Evolutionary conservation across 1,139 yeast species (phyloP), one percentile per base, ranked within the genome.

Genomic region (Yamadazyma diddensiae): DNA sequence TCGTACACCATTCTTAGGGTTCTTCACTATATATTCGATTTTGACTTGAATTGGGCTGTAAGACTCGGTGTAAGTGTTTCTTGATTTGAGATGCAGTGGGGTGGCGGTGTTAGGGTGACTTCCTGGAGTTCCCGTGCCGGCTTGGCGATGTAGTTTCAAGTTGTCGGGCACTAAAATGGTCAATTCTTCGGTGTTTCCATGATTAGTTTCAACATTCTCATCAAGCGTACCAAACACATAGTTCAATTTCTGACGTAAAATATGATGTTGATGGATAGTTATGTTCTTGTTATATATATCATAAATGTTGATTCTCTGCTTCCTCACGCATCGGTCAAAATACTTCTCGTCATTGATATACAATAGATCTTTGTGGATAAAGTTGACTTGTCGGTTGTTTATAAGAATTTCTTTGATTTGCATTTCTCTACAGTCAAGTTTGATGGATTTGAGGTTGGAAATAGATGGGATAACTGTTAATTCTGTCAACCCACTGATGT

Each of bases 341-440:
- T 47, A 38, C 4, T 41, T 38, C 8, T 55, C 61, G 38, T 66
- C 66, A 41, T 68, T 67, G 22, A 69, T 57, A 40, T 65, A 62
- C 15, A 69, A 47, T 31, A 58, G 45, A 45, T 69, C 64, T 40
- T 63, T 55, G 54, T 68, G 62, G 6, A 65, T 47, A 35, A 63
- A 71, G 35, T 64, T 63, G 21, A 46, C 53, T 29, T 57, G 53
- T 31, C 57, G 36, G 38, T 57, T 46, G 54, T 90, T 87, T 29
- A 92, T 74, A 27, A 65, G 65, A 7, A 87, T 81, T 22, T 76
- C 75, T 20, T 70, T 70, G 25, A 90, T 75, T 29, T 62, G 64
- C 61, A 87, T 73, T 39, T 86, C 90, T 36, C 96, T 77, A 42
- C 95, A 86, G 54, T 92, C 97, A 34, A 92, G 63, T 35, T 76